A percentile compares a stretch with the other conserved stretches of the same genome.
phyloP scores from a whole-genome alignment of 2,329 filamentous ascomycete genomes.

The Dactylellina parvicollis region DNA sequence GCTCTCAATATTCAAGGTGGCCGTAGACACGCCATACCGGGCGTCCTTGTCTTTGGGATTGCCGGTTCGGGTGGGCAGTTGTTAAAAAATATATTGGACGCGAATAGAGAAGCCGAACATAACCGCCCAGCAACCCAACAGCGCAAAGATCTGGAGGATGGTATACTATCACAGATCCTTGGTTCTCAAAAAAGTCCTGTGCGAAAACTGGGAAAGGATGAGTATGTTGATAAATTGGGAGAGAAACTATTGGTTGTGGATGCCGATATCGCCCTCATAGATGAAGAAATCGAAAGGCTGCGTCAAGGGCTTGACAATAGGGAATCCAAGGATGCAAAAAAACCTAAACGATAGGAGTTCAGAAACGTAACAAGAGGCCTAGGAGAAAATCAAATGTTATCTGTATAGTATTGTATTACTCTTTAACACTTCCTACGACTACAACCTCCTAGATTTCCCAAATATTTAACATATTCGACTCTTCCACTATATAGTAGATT shows the following conservation, averaged over 20 bases:
- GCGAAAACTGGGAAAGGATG: constrained; percentile 18
- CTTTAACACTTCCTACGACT: neutral
- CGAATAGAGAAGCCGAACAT: neutral
- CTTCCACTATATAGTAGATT: constrained; percentile 9
- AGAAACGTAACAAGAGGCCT: neutral
- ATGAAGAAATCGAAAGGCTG: constrained; percentile 46
- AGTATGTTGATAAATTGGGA: constrained; percentile 33
- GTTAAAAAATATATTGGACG: constrained; percentile 14
- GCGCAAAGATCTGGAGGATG: neutral
- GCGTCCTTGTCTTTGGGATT: constrained; percentile 34
- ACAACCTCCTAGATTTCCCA: neutral
- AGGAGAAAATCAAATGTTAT: too few relatives aligned
- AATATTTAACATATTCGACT: neutral
- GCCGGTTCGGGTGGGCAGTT: constrained; percentile 18
- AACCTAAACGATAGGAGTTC: neutral
- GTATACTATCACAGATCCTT: constrained; percentile 27
- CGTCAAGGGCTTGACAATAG: constrained; percentile 11
- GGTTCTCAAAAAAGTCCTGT: constrained; percentile 32
- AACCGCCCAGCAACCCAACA: neutral
- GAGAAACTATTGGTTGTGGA: constrained; percentile 37
- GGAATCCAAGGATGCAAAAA: neutral
- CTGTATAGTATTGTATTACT: too few relatives aligned
- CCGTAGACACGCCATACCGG: constrained; percentile 30
- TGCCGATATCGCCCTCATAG: constrained; percentile 45
- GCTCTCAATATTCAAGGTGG: constrained; percentile 22